These are phyloP conservation scores for Pelargonium citronellum DNA, from an alignment of 441 rosid genomes.

Conservation along the genomic window DNA sequence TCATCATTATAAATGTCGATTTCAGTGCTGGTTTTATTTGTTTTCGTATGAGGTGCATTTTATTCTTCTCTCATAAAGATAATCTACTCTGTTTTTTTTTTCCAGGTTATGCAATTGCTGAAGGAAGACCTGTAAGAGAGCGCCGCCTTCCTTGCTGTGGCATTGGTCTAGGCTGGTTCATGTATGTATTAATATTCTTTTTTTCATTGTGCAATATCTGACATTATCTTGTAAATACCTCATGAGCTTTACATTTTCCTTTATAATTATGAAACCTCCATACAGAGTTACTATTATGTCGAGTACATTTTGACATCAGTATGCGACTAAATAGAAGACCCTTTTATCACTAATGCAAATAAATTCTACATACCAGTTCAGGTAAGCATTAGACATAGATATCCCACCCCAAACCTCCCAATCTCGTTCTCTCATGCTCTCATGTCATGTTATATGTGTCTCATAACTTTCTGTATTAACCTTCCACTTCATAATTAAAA, in stretches of 20 bases:
- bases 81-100: not conserved
- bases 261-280: not conserved
- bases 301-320: not conserved
- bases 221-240: not conserved
- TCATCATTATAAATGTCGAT: not conserved
- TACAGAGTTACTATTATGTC: not conserved
- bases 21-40: not conserved
- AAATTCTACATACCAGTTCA: not conserved
- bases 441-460: too few species aligned
- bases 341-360: not conserved
- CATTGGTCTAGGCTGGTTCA: slow-evolving; percentile 74
- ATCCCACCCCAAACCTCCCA: not conserved
- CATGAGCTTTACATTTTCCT: not conserved
- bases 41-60: not conserved
- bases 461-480: too few species aligned
- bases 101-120: slow-evolving; percentile 70
- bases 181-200: slow-evolving; percentile 44
- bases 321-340: not conserved
- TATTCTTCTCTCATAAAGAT: not conserved
- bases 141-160: slow-evolving; percentile 90
- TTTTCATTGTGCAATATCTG: not conserved
- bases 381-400: not conserved
- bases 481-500: too few species aligned
- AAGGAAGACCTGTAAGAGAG: slow-evolving; percentile 77
- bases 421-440: too few species aligned